Percentiles rank a stretch among this genome's conserved stretches.
phyloP scores from a whole-genome alignment of 345 rosid species.

The Brassica rapa region DNA sequence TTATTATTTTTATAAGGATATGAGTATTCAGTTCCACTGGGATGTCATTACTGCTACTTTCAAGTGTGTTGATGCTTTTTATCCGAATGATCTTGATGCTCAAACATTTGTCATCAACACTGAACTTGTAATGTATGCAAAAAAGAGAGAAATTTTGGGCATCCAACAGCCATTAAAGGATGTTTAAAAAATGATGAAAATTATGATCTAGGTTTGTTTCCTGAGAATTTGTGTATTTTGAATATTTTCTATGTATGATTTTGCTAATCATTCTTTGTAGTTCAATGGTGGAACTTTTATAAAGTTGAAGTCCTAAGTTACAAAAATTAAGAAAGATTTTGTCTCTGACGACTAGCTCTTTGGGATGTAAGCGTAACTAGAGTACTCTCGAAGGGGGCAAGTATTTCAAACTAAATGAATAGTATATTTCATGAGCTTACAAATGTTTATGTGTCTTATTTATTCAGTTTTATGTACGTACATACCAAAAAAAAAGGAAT shows the following conservation, averaged over 20 bases:
- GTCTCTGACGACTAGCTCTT: neutral
- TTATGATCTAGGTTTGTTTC: neutral
- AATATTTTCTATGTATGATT: neutral
- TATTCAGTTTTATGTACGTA: neutral
- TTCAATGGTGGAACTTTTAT: neutral
- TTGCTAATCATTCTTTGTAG: too few species aligned
- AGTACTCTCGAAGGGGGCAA: neutral
- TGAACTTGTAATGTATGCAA: neutral
- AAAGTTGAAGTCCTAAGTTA: neutral
- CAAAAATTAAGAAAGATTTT: neutral
- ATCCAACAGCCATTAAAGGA: neutral
- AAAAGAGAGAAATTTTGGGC: neutral
- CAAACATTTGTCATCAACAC: neutral
- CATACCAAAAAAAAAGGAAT: neutral
- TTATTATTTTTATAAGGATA: neutral
- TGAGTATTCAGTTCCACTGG: neutral
- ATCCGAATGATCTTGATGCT: neutral
- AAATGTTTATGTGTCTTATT: neutral
- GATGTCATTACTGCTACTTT: neutral
- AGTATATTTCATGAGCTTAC: too few species aligned
- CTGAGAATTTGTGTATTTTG: neutral
- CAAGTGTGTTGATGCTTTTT: neutral
- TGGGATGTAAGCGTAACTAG: neutral
- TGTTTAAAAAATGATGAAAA: neutral
- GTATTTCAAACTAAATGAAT: too few species aligned